These are phyloP conservation scores for Phlebopus sp. DNA, from an alignment of 1,284 basidiomycete genomes.

Conservation along the genomic window DNA sequence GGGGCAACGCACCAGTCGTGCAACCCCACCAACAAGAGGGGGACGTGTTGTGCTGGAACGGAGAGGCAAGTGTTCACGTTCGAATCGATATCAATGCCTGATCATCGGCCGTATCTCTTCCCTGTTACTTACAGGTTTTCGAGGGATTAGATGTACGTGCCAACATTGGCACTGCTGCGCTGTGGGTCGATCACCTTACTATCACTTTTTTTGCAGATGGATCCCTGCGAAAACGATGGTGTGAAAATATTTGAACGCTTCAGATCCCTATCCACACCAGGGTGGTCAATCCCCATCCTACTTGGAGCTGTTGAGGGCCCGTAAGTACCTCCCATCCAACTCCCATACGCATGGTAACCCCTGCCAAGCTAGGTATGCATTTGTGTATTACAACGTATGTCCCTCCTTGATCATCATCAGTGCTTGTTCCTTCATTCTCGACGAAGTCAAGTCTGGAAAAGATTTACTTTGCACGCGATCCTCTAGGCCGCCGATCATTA, in stretches of 20 bases:
- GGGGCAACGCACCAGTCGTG: slow-evolving; percentile 58
- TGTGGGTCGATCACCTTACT: slow-evolving; percentile 2
- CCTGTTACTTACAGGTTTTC: slow-evolving; percentile 62
- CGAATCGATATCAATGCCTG: neutral
- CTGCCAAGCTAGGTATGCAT: slow-evolving; percentile 64
- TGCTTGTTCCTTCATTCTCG: slow-evolving; percentile 9
- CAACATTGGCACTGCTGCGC: neutral
- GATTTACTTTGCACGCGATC: slow-evolving; percentile 84
- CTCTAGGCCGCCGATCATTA: slow-evolving; percentile 88
- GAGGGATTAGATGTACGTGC: slow-evolving; percentile 61
- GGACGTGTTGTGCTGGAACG: slow-evolving; percentile 85
- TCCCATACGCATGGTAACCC: neutral
- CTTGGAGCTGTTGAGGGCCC: slow-evolving; percentile 81
- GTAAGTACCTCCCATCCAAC: slow-evolving; percentile 48
- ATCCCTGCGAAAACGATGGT: slow-evolving; percentile 75
- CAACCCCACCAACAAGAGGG: slow-evolving; percentile 71
- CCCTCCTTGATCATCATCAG: neutral
- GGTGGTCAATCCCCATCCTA: slow-evolving; percentile 46
- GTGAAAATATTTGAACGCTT: slow-evolving; percentile 60
- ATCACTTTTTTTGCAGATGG: slow-evolving; percentile 37
- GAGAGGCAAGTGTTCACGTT: slow-evolving; percentile 58
- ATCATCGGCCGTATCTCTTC: neutral
- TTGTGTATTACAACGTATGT: slow-evolving; percentile 74
- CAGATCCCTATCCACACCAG: slow-evolving; percentile 35
- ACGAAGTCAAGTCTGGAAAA: slow-evolving; percentile 43